Base-by-base conservation (phyloP, 306 rosid genomes). In the Begonia fuchsioides region DNA sequence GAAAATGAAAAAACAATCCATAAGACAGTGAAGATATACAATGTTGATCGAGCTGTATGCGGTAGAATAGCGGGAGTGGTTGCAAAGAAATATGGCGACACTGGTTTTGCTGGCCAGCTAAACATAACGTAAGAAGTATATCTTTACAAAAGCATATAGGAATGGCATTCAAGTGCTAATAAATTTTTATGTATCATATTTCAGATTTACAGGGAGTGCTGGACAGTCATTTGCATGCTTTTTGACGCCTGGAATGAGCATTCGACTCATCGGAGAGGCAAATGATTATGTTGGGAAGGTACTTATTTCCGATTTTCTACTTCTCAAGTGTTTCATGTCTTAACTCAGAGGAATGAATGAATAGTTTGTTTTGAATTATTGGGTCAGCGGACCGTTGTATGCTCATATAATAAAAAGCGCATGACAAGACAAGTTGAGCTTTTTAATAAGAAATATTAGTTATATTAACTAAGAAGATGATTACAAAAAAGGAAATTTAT, bases 251-350 rank as follows among this genome's bases (percentile, higher is more conserved):
- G 95, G 97, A 68, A 90, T 90, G 97, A 81, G 81, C 66, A 76
- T 90, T 68, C 93, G 84, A 63, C 79, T 90, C 40, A 66, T 90
- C 20, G 97, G 95, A 70, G 97, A 90, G 69, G 84, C 97, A 50
- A 90, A 90, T 68, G 97, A 90, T 75, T 90, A 84, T 63, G 97
- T 90, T 38, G 97, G 97, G 55, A 90, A 90, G 95, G 97, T 90
- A 79, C 56, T 46, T 51, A 46, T 61, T 53, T 26, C 26, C 26
- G 4, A 19, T 54, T 51, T 61, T 57, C 5, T 47, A 35, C 17
- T 17, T 12, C 53, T 10, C 13, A n/a, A 26, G 32, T 16, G 20
- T 20, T 44, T 44, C 43, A 32, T 55, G 19, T 43, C 41, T 32
- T 3, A 45, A 32, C 13, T 32, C 44, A 9, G 12, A 19, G 32